Evolutionary conservation across 768 basidiomycete species (phyloP).

Genomic region (Boletales sp.): DNA sequence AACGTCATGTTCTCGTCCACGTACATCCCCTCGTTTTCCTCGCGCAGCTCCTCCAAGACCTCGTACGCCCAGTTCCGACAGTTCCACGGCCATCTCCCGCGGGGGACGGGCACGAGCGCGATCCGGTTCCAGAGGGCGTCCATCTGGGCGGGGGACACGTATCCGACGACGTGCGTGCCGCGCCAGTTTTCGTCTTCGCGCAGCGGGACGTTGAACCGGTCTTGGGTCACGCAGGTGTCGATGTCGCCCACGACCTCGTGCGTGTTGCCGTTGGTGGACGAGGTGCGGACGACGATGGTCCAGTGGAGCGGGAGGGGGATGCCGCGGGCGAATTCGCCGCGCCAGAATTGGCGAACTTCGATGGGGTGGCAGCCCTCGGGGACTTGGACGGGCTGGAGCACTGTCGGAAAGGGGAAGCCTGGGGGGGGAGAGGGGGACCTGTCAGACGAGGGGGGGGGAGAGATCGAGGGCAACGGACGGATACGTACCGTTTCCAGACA

Average conservation of each 20-base stretch:
- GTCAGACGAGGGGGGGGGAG: background rate
- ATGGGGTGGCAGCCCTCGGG: slow-evolving; percentile 18
- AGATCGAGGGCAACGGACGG: background rate
- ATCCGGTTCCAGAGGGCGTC: slow-evolving; percentile 10
- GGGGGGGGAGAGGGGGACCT: background rate
- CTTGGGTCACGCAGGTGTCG: slow-evolving; percentile 14
- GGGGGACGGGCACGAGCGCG: slow-evolving; percentile 15
- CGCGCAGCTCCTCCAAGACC: too few relatives aligned
- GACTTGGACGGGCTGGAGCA: slow-evolving; percentile 18
- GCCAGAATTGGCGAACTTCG: slow-evolving; percentile 28
- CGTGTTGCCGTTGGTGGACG: slow-evolving; percentile 11
- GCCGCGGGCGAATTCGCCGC: slow-evolving; percentile 12
- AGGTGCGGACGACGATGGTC: slow-evolving; percentile 25
- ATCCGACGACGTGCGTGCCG: slow-evolving; percentile 20
- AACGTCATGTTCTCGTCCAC: too few relatives aligned
- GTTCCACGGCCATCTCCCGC: slow-evolving; percentile 10
- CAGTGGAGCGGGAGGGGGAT: slow-evolving; percentile 23
- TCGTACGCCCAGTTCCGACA: too few relatives aligned
- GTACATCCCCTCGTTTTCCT: background rate
- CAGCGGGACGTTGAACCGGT: slow-evolving; percentile 13
- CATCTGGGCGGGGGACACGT: slow-evolving; percentile 9
- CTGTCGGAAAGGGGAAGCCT: background rate
- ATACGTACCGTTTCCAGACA: slow-evolving; percentile 1
- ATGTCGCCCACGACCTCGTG: slow-evolving; percentile 27
- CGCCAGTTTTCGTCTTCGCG: slow-evolving; percentile 16